Conservation (phyloP, 2,329 filamentous ascomycete species). For the Claviceps monticola region DNA sequence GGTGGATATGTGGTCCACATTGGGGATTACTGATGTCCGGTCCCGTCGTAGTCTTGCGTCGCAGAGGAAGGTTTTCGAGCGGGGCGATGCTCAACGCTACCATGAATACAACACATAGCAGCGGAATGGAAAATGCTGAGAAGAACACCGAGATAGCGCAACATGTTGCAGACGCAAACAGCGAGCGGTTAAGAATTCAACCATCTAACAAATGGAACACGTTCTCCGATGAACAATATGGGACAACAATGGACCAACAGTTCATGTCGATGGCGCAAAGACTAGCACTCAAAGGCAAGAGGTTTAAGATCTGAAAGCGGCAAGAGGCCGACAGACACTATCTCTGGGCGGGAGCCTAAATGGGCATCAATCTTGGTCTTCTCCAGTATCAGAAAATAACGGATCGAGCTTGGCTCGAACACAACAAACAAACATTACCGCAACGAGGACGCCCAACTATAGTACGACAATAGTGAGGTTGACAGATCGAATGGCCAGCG, state of each 20-base stretch:
- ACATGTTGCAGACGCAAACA: background rate
- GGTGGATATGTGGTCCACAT: background rate
- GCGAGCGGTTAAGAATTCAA: background rate
- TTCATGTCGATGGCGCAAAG: slow-evolving; percentile 44
- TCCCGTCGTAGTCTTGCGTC: background rate
- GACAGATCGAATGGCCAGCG: slow-evolving; percentile 4
- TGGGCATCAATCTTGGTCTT: background rate
- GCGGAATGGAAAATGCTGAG: background rate
- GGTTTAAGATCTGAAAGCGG: slow-evolving; percentile 34
- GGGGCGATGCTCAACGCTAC: background rate
- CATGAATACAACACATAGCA: background rate
- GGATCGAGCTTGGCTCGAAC: background rate
- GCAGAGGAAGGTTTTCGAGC: background rate
- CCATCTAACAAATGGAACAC: background rate
- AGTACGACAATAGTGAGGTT: slow-evolving; percentile 8
- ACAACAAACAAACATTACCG: background rate
- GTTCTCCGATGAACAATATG: background rate
- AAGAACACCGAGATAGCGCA: background rate
- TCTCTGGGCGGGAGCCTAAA: background rate
- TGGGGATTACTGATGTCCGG: background rate
- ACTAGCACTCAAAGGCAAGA: slow-evolving; percentile 39
- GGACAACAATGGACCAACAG: slow-evolving; percentile 11
- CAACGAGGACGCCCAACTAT: background rate
- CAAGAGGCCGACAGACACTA: slow-evolving; percentile 9
- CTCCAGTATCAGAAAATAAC: background rate